These are phyloP conservation scores for Candida easanensis DNA, from an alignment of 805 yeast genomes.

Conservation along the genomic window DNA sequence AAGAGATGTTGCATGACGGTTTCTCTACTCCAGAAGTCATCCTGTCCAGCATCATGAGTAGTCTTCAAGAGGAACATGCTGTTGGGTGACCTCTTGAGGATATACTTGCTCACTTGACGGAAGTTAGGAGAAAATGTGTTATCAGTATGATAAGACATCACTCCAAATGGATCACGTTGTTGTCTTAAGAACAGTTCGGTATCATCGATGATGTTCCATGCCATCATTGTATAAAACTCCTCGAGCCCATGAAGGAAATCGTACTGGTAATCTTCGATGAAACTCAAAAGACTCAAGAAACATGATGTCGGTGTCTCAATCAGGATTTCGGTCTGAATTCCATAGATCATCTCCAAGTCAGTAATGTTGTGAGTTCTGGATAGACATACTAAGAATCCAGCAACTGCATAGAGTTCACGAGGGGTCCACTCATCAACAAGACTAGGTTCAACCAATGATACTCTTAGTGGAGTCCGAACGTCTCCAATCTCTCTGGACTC, in stretches of 20 bases:
- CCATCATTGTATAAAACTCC: constrained; percentile 17
- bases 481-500: neutral
- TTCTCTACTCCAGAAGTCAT: constrained; percentile 24
- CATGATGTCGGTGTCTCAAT: constrained; percentile 8
- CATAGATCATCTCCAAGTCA: constrained; percentile 18
- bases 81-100: neutral
- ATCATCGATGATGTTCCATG: constrained; percentile 24
- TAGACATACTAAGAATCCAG: neutral
- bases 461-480: neutral
- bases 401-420: constrained; percentile 2
- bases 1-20: constrained; percentile 9
- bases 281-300: constrained; percentile 1
- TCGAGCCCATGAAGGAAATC: neutral
- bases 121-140: constrained; percentile 17
- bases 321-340: constrained; percentile 21
- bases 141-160: constrained; percentile 16
- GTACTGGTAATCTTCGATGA: neutral
- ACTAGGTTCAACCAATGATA: constrained; percentile 18
- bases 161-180: constrained; percentile 7
- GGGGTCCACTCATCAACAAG: constrained; percentile 15
- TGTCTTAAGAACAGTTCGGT: constrained; percentile 3
- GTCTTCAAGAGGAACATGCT: neutral
- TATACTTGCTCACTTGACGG: constrained; percentile 10
- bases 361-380: constrained; percentile 1
- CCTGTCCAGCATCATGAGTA: constrained; percentile 2